Evolutionary conservation across 352 stramenopile genomes (phyloP).

Genomic region (Phytophthora pistaciae): DNA sequence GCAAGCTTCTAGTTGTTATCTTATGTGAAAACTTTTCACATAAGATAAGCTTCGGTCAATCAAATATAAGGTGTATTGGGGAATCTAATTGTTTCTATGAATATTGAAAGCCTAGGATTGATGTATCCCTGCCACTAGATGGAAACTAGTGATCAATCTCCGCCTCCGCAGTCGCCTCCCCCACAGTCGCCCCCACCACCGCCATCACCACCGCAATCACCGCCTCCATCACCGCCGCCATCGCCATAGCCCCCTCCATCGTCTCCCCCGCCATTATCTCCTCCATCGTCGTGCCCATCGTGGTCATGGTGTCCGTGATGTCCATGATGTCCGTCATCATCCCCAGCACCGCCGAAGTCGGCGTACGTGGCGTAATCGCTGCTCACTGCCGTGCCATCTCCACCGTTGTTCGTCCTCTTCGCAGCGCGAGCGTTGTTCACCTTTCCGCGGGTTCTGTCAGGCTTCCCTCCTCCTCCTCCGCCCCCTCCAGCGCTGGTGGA

Average conservation of each 20-base stretch:
- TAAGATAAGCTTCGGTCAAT: no score
- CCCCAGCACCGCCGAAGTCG: constrained; percentile 10
- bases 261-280: not conserved
- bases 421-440: not conserved
- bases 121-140: no score
- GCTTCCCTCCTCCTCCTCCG: not conserved
- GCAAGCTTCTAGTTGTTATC: no score
- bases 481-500: not conserved
- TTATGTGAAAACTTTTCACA: no score
- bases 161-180: not conserved
- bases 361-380: constrained; percentile 12
- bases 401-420: constrained; percentile 4
- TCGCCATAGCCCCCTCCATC: not conserved
- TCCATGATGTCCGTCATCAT: not conserved
- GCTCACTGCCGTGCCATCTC: constrained; percentile 1
- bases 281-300: constrained; percentile 3
- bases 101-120: no score
- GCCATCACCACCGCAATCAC: not conserved
- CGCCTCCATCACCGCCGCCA: constrained; percentile 2
- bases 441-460: not conserved
- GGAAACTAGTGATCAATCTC: not conserved
- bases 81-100: no score
- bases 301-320: not conserved
- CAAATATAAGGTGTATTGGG: no score
- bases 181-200: not conserved